Percentiles rank a stretch among this genome's conserved stretches.
These are phyloP conservation scores for Yamadazyma philogaea DNA, from an alignment of 805 yeast species.

Conservation along the genomic window DNA sequence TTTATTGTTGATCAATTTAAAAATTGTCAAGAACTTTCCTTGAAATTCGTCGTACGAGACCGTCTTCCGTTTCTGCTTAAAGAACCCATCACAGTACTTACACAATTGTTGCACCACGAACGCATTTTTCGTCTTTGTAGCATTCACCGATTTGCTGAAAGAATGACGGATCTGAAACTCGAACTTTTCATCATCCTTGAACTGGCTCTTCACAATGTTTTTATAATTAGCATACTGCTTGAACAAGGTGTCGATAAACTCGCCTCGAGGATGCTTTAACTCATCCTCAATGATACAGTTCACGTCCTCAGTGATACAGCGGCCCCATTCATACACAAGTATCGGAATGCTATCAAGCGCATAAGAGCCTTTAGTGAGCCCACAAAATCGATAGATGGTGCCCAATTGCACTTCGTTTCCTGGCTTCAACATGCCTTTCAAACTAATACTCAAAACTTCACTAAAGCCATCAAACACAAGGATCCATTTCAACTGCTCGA, in stretches of 20 bases:
- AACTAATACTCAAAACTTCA: slow-evolving; percentile 16
- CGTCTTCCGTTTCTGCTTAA: slow-evolving; percentile 19
- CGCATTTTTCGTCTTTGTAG: slow-evolving; percentile 14
- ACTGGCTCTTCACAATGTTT: not conserved
- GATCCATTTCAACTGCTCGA: slow-evolving; percentile 27
- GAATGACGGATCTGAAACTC: slow-evolving; percentile 32
- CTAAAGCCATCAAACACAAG: slow-evolving; percentile 27
- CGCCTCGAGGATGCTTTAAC: not conserved
- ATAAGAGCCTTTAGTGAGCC: slow-evolving; percentile 17
- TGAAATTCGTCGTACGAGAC: slow-evolving; percentile 17
- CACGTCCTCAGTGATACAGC: slow-evolving; percentile 7
- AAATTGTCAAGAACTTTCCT: slow-evolving; percentile 22
- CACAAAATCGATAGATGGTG: slow-evolving; percentile 20
- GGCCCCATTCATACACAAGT: slow-evolving; percentile 28
- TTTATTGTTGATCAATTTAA: slow-evolving; percentile 34
- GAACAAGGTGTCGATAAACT: not conserved
- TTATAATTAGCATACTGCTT: not conserved
- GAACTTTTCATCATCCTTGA: slow-evolving; percentile 18
- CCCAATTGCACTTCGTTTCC: slow-evolving; percentile 15
- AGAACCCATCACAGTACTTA: slow-evolving; percentile 29
- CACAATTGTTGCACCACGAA: slow-evolving; percentile 23
- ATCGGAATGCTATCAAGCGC: slow-evolving; percentile 20
- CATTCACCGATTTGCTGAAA: slow-evolving; percentile 19
- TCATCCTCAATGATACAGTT: slow-evolving; percentile 1
- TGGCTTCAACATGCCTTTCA: slow-evolving; percentile 19